A percentile compares a stretch with the other conserved stretches of the same genome.
phyloP scores from a whole-genome alignment of 179 eudicot genomes.

The Dionaea muscipula region DNA sequence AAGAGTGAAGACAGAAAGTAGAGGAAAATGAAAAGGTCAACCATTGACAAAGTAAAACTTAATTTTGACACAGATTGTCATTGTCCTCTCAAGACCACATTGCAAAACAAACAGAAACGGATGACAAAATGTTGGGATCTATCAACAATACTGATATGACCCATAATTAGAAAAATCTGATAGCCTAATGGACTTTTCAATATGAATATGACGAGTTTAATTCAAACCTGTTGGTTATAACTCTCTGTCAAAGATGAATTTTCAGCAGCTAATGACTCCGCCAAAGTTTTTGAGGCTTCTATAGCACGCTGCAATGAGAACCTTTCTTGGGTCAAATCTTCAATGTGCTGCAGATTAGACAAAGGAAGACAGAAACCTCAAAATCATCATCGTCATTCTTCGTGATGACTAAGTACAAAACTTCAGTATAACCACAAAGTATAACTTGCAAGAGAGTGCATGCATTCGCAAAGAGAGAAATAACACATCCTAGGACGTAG shows the following conservation, averaged over 20 bases:
- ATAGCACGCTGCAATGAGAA: constrained; percentile 89
- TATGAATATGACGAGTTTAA: constrained; percentile 5
- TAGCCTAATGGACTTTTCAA: not conserved
- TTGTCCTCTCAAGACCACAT: too few relatives aligned
- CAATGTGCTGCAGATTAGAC: constrained; percentile 64
- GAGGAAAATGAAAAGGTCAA: not conserved
- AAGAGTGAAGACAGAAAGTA: constrained; percentile 8
- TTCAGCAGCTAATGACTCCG: constrained; percentile 87
- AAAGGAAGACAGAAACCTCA: constrained; percentile 1
- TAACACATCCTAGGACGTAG: too few relatives aligned
- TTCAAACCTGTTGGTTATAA: constrained; percentile 81
- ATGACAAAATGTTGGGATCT: not conserved
- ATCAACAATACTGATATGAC: not conserved
- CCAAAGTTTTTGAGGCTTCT: constrained; percentile 69
- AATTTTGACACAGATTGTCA: too few relatives aligned
- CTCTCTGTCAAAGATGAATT: constrained; percentile 87
- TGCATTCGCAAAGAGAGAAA: too few relatives aligned
- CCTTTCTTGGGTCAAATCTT: constrained; percentile 92
- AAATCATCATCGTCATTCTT: not conserved
- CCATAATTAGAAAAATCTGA: not conserved
- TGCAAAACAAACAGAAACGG: too few relatives aligned
- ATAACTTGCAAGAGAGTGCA: too few relatives aligned
- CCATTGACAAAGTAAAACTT: too few relatives aligned
- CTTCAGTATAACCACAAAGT: not conserved
- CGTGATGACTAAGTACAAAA: constrained; percentile 1